Evolutionary conservation across 768 basidiomycete species (phyloP).

Genomic region (Suillus weaverae): DNA sequence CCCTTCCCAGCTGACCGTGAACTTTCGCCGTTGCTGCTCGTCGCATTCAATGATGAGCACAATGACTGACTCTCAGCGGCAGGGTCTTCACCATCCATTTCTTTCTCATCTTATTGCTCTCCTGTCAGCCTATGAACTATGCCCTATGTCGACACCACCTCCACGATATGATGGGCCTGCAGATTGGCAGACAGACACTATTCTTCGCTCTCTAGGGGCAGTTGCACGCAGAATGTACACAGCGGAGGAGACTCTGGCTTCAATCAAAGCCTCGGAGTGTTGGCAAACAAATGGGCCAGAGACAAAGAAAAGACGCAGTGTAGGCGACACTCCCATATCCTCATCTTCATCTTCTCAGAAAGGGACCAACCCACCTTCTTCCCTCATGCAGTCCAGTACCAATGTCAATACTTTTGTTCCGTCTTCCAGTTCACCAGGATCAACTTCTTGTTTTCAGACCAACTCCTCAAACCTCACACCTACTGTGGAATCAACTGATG

Average conservation of each 20-base stretch:
- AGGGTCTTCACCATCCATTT: slow-evolving; percentile 38
- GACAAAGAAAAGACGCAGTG: slow-evolving; percentile 46
- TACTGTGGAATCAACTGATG: slow-evolving; percentile 16
- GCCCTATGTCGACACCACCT: slow-evolving; percentile 48
- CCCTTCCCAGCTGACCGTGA: not conserved
- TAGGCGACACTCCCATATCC: slow-evolving; percentile 39
- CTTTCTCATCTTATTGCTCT: slow-evolving; percentile 56
- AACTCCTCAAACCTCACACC: not conserved
- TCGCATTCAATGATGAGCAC: slow-evolving; percentile 36
- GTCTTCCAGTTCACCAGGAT: not conserved
- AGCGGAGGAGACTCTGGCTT: slow-evolving; percentile 48
- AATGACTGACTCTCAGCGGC: slow-evolving; percentile 22
- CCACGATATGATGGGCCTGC: slow-evolving; percentile 56
- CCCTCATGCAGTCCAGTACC: slow-evolving; percentile 27
- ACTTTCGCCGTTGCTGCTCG: slow-evolving; percentile 9
- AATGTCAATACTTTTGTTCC: slow-evolving; percentile 7
- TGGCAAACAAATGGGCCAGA: slow-evolving; percentile 38
- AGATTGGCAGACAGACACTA: slow-evolving; percentile 60
- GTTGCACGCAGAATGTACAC: slow-evolving; percentile 55
- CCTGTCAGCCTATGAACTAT: slow-evolving; percentile 59
- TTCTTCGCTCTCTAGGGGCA: slow-evolving; percentile 50
- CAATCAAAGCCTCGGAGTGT: slow-evolving; percentile 40
- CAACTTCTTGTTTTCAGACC: not conserved
- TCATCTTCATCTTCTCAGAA: slow-evolving; percentile 29
- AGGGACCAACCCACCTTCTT: slow-evolving; percentile 14